Evolutionary conservation across 345 rosid genomes (phyloP).

Genomic region (Citropsis articulata): DNA sequence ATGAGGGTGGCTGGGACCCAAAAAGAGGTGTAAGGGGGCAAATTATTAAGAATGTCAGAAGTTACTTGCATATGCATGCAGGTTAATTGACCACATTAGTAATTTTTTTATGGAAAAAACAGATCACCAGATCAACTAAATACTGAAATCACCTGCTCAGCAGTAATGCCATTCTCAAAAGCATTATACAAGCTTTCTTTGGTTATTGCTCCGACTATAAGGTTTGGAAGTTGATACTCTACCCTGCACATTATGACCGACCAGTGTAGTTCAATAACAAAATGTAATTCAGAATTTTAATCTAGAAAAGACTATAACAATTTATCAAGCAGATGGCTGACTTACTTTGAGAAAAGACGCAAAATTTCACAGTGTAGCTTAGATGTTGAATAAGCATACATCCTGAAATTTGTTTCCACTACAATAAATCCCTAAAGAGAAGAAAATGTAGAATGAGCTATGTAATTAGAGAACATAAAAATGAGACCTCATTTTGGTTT

Average conservation of each 20-base stretch:
- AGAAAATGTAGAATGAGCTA: slow-evolving; percentile 13
- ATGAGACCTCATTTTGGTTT: background rate
- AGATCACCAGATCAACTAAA: slow-evolving; percentile 11
- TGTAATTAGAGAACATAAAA: background rate
- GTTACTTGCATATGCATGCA: background rate
- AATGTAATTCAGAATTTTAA: background rate
- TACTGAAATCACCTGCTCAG: slow-evolving; percentile 62
- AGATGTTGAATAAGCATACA: slow-evolving; percentile 93
- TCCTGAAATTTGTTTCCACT: slow-evolving; percentile 90
- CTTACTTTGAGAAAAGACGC: slow-evolving; percentile 88
- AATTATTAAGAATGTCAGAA: background rate
- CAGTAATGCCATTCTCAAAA: slow-evolving; percentile 86
- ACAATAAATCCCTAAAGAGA: slow-evolving; percentile 77
- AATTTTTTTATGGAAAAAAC: background rate
- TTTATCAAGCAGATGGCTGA: background rate
- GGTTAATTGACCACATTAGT: background rate
- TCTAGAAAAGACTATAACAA: background rate
- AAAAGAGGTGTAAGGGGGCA: background rate
- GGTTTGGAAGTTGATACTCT: slow-evolving; percentile 96
- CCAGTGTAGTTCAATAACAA: background rate
- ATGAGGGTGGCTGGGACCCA: background rate
- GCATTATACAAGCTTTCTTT: slow-evolving; percentile 88
- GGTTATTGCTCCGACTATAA: slow-evolving; percentile 83
- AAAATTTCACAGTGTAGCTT: slow-evolving; percentile 87
- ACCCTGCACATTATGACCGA: slow-evolving; percentile 42